A percentile compares a stretch with the other conserved stretches of the same genome.
phyloP scores from a whole-genome alignment of 768 basidiomycete species.

The Termitomyces sp. region DNA sequence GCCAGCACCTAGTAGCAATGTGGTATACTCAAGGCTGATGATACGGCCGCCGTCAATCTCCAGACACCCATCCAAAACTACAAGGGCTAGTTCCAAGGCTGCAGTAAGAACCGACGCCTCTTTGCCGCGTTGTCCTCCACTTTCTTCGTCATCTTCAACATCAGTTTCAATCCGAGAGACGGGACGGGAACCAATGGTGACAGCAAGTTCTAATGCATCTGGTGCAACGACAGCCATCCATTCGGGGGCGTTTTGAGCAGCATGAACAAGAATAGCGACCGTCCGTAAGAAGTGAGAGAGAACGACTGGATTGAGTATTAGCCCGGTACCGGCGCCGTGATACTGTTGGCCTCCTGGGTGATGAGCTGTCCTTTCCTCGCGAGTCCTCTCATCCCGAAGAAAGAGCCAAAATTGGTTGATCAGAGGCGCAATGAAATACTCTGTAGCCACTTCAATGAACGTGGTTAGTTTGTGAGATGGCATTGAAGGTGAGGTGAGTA shows the following conservation, averaged over 20 bases:
- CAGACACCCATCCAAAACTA: conserved; percentile 70
- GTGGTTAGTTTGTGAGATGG: conserved; percentile 24
- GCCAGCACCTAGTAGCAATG: conserved; percentile 62
- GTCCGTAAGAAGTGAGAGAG: conserved; percentile 76
- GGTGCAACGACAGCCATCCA: conserved; percentile 84
- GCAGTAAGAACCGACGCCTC: conserved; percentile 74
- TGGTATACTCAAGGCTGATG: conserved; percentile 72
- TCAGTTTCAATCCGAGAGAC: conserved; percentile 41
- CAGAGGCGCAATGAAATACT: conserved; percentile 85
- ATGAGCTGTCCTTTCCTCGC: conserved; percentile 67
- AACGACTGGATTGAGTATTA: conserved; percentile 76
- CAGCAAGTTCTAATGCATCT: conserved; percentile 77
- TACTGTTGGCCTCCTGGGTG: conserved; percentile 55
- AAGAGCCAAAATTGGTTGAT: conserved; percentile 96
- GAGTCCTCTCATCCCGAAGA: conserved; percentile 76
- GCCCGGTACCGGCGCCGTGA: conserved; percentile 72
- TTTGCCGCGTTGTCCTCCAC: conserved; percentile 33
- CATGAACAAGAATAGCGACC: conserved; percentile 76
- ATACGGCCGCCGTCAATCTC: conserved; percentile 77
- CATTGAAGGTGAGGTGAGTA: neutral
- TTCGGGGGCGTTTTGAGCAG: conserved; percentile 73
- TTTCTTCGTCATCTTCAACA: conserved; percentile 31
- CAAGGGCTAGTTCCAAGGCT: conserved; percentile 73
- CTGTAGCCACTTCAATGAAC: conserved; percentile 76
- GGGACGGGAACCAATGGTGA: conserved; percentile 71